These are phyloP conservation scores for Cryptococcus neoformans DNA, from an alignment of 1,284 basidiomycete genomes.

Conservation along the genomic window DNA sequence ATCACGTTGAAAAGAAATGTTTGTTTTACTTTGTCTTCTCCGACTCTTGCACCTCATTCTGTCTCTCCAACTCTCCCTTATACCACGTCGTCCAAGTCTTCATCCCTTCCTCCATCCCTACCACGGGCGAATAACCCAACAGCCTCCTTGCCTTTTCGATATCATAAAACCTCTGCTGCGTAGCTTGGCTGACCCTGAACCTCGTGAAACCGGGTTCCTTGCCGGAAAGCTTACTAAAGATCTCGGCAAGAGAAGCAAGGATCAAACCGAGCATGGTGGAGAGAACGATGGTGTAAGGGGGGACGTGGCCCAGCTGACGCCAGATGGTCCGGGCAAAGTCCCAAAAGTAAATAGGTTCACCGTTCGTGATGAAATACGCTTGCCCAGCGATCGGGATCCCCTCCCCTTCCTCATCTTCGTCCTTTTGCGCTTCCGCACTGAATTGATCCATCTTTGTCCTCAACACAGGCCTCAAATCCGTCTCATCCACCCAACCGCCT, in stretches of 20 bases:
- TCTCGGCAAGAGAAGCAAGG: constrained; percentile 70
- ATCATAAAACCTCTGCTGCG: constrained; percentile 76
- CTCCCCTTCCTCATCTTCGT: constrained; percentile 12
- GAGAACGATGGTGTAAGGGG: constrained; percentile 58
- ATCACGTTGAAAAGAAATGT: background rate
- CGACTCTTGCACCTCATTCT: constrained; percentile 18
- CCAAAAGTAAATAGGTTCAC: constrained; percentile 96
- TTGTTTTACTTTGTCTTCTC: constrained; percentile 34
- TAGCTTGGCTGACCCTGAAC: constrained; percentile 74
- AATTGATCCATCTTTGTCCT: constrained; percentile 60
- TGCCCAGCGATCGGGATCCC: constrained; percentile 83
- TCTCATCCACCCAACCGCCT: constrained; percentile 40
- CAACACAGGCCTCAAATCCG: constrained; percentile 58
- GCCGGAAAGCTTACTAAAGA: constrained; percentile 69
- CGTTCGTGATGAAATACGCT: constrained; percentile 96
- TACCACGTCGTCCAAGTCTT: constrained; percentile 54
- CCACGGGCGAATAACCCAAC: constrained; percentile 87
- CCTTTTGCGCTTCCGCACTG: constrained; percentile 44
- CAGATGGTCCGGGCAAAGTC: constrained; percentile 87
- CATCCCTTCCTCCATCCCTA: constrained; percentile 86
- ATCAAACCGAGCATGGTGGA: constrained; percentile 65
- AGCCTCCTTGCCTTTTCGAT: constrained; percentile 91
- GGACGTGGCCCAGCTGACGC: constrained; percentile 66
- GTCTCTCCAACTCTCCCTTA: constrained; percentile 36
- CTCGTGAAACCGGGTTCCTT: constrained; percentile 87